Evolutionary conservation across 2,329 filamentous ascomycete genomes (phyloP).

Genomic region (Penicillium hesseltinei): DNA sequence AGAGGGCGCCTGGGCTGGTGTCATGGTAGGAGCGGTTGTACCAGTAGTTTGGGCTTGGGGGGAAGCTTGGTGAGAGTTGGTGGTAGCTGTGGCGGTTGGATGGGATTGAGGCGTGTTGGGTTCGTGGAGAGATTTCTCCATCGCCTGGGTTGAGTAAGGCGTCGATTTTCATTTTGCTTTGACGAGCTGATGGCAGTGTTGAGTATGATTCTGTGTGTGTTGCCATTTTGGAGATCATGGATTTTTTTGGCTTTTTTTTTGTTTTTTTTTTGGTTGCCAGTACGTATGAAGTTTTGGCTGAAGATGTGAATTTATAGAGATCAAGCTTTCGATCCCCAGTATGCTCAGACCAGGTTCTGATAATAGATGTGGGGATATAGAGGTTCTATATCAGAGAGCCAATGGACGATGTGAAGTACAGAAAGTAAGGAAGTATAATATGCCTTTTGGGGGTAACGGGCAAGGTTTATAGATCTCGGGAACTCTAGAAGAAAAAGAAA

Average conservation of each 20-base stretch:
- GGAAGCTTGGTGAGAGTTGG: conserved; percentile 30
- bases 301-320: not conserved
- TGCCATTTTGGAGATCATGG: conserved; percentile 14
- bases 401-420: conserved; percentile 3
- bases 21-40: conserved; percentile 25
- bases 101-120: conserved; percentile 17
- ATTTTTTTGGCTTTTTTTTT: too few species aligned
- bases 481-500: conserved; percentile 4
- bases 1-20: conserved; percentile 16
- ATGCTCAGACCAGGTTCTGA: conserved; percentile 1
- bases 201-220: conserved; percentile 18
- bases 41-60: conserved; percentile 31
- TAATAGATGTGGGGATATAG: conserved; percentile 2
- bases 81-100: conserved; percentile 16
- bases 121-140: conserved; percentile 19
- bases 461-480: conserved; percentile 25
- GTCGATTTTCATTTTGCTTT: conserved; percentile 37
- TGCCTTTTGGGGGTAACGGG: not conserved
- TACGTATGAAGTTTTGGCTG: not conserved
- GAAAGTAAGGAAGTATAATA: conserved; percentile 3
- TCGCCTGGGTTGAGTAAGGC: conserved; percentile 34
- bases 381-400: conserved; percentile 3
- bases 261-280: not conserved
- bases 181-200: conserved; percentile 25
- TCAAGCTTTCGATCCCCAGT: not conserved